Conservation (phyloP, 805 yeast genomes). For the Starmerella etchellsii region DNA sequence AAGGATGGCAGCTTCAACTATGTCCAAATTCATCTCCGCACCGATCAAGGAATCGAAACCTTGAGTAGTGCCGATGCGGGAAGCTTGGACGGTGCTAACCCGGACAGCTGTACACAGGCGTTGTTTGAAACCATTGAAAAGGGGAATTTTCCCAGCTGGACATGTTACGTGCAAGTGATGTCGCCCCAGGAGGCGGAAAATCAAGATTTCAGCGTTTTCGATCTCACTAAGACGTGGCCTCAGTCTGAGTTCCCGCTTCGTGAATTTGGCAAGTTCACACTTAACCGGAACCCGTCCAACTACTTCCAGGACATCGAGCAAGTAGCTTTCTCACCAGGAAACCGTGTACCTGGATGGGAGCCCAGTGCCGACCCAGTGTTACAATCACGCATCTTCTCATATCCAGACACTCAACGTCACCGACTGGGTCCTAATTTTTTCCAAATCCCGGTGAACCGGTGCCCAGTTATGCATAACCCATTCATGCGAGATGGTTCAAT, state of each 20-base stretch:
- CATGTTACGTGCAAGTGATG: conserved; percentile 47
- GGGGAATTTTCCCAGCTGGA: conserved; percentile 40
- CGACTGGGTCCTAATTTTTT: conserved; percentile 58
- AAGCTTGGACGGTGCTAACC: conserved; percentile 35
- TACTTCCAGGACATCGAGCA: conserved; percentile 42
- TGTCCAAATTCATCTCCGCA: conserved; percentile 40
- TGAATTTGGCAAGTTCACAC: conserved; percentile 41
- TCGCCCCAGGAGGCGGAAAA: conserved; percentile 43
- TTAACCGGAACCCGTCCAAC: conserved; percentile 45
- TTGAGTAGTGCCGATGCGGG: conserved; percentile 36
- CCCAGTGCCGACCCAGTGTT: conserved; percentile 67
- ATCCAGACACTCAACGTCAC: conserved; percentile 66
- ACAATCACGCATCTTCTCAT: conserved; percentile 63
- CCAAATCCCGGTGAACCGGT: conserved; percentile 51
- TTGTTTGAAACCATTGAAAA: conserved; percentile 35
- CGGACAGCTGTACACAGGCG: conserved; percentile 38
- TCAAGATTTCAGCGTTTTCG: conserved; percentile 37
- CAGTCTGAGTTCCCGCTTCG: conserved; percentile 43
- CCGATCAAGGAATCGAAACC: conserved; percentile 40
- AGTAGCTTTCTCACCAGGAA: conserved; percentile 59
- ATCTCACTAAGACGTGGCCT: conserved; percentile 48
- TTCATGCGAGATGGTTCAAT: conserved; percentile 53
- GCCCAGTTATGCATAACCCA: conserved; percentile 39
- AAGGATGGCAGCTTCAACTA: conserved; percentile 37
- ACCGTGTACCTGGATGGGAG: conserved; percentile 63